Evolutionary conservation across 768 basidiomycete genomes (phyloP), one percentile per base, ranked within the genome.

Genomic region (Butyriboletus loyo): DNA sequence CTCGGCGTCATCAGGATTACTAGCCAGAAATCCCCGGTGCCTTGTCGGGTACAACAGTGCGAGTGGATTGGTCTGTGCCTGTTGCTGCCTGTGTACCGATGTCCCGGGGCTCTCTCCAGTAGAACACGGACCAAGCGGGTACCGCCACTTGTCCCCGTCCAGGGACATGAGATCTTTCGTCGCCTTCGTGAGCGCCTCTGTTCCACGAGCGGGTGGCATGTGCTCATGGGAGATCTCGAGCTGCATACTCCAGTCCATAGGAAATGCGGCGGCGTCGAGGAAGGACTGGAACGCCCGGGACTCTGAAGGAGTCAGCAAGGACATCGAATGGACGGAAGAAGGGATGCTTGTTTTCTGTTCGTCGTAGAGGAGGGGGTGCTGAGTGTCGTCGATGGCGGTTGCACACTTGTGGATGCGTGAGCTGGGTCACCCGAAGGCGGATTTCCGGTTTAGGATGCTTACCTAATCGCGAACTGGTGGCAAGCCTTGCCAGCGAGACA

Each of bases 131-230:
- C 46, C 54, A 6, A 67, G 56, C 4, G 64, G 65, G 45, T 64
- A 61, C 25, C 62, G 64, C 75, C 73, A 83, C 7, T 64, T 69
- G 14, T 68, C 75, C 13, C 55, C 59, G 53, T 86, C 86, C 25
- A 90, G 75, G 5, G 86, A 76, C 84, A 92, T 89, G 39, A 92
- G 80, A 67, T 91, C 87, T 68, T 87, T 89, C 0, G 89, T 92
- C 0, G 89, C 89, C 69, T 86, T 87, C 48, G 85, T 72, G 49
- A 92, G 77, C 2, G 84, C 83, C 49, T 87, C 83, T 52, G 75
- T 82, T 53, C 81, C 82, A 50, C 73, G 80, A 47, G 77, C 68
- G 11, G 78, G 77, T 32, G 77, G 73, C 59, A 80, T 69, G 54
- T 80, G 77, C 45, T 81, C 75, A 41, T 75, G 72, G 24, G 53